Conservation (phyloP, 169 alveolate genomes). For the Blepharisma undulans region DNA sequence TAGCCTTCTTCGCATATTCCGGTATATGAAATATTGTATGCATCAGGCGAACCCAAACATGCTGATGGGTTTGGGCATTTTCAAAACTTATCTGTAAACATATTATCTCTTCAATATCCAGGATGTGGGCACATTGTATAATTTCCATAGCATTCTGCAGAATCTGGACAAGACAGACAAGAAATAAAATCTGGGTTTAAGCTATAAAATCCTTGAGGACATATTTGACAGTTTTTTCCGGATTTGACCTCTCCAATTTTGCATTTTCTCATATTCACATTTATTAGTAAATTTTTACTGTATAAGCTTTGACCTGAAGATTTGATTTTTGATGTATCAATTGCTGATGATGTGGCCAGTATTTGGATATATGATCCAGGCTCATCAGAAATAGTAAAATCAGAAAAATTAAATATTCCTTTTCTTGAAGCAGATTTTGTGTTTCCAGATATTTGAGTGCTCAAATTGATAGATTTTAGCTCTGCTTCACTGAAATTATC, state of each 20-base stretch:
- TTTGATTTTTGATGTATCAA: background rate
- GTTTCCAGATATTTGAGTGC: background rate
- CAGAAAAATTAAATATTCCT: background rate
- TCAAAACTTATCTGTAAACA: background rate
- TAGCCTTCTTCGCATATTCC: slow-evolving; percentile 58
- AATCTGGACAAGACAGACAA: background rate
- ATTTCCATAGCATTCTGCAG: background rate
- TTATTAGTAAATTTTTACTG: background rate
- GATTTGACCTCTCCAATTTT: background rate
- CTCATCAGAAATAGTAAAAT: background rate
- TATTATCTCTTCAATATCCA: background rate
- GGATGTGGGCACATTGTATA: background rate
- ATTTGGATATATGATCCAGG: background rate
- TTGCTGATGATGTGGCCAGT: background rate
- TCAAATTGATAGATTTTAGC: background rate
- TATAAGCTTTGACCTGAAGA: background rate
- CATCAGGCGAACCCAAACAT: slow-evolving; percentile 44
- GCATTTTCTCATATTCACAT: background rate
- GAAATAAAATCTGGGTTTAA: background rate
- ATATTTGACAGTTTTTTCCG: background rate
- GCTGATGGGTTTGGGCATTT: slow-evolving; percentile 7
- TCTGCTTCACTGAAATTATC: background rate
- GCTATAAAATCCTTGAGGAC: slow-evolving; percentile 11
- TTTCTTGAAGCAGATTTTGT: background rate
- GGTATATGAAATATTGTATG: background rate